Evolutionary conservation across 192 early-diverging fungal species (phyloP), one percentile per base, ranked within the genome.

Genomic region (Coemansia sp.): DNA sequence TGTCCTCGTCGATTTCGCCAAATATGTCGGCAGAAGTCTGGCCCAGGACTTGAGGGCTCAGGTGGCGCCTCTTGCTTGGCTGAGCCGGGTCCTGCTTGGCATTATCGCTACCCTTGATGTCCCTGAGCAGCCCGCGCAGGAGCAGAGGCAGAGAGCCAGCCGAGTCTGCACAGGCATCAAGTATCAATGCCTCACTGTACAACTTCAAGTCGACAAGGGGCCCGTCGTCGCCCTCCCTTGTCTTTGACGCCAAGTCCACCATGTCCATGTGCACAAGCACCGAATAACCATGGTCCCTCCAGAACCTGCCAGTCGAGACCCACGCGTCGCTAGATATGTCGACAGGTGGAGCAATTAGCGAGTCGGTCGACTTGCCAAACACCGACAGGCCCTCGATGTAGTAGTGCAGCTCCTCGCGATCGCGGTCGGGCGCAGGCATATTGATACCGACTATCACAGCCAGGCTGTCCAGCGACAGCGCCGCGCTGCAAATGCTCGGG

Each of bases 401-500:
- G 57, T 80, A 80, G 56, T 58, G 76, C 24, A 80, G 67, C 61
- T 73, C 71, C 52, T 80, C 76, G 38, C 63, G 65, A 65, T 80
- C 76, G 35, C 71, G 67, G 19, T 69, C 67, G 10, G 71, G 63
- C 1, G 58, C 61, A 11, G 67, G 67, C 24, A 56, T 52, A 44
- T 80, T 80, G 56, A 80, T 68, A 1, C 76, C 76, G 12, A 80
- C 59, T 21, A 80, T 80, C 33, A 80, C 76, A 3, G 70, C 56
- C 43, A 80, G 42, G 53, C 76, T 74, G 41, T 80, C 70, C n/a
- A 80, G 53, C 0, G 76, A 80, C 19, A 80, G 22, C 2, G 53
- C 76, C 0, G 76, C 76, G 35, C 67, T 70, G 60, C 60, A 60
- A 6, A 80, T 62, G 38, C 52, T 56, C 35, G 70, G 64, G 22